Conservation (phyloP, 176 grass and related monocot species). For the Oryza rufipogon region DNA sequence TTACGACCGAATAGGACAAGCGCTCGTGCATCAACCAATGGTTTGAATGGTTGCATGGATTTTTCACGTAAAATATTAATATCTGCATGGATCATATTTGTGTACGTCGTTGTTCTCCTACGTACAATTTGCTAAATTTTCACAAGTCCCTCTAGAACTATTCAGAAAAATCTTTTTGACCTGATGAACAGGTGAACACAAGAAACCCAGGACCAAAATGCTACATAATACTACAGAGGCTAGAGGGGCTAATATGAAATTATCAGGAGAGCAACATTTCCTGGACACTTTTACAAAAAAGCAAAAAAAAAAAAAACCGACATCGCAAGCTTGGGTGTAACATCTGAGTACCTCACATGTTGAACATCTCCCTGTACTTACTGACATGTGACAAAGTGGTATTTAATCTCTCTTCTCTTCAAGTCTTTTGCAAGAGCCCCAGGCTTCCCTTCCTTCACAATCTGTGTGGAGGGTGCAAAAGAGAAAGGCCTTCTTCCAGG, state of each 20-base stretch:
- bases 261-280: background rate
- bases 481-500: slow-evolving; percentile 25
- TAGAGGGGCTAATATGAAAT: slow-evolving; percentile 11
- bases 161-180: background rate
- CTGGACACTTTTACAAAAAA: background rate
- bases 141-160: background rate
- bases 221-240: background rate
- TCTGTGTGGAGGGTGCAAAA: background rate
- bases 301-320: background rate
- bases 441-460: slow-evolving; percentile 22
- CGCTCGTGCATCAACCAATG: too few relatives aligned
- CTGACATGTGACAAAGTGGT: slow-evolving; percentile 39
- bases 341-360: slow-evolving; percentile 31
- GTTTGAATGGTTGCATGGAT: background rate
- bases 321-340: slow-evolving; percentile 5
- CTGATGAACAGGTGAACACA: background rate
- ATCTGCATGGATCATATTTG: background rate
- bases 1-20: background rate
- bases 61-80: background rate
- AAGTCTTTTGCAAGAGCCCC: slow-evolving; percentile 4
- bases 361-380: slow-evolving; percentile 33
- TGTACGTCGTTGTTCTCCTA: background rate
- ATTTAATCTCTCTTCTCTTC: slow-evolving; percentile 27
- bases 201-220: background rate
- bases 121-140: background rate